Percentiles rank a stretch among this genome's conserved stretches.
Evolutionary conservation across 2,329 filamentous ascomycete species (phyloP).

Genomic region (Ophiostoma australiae): DNA sequence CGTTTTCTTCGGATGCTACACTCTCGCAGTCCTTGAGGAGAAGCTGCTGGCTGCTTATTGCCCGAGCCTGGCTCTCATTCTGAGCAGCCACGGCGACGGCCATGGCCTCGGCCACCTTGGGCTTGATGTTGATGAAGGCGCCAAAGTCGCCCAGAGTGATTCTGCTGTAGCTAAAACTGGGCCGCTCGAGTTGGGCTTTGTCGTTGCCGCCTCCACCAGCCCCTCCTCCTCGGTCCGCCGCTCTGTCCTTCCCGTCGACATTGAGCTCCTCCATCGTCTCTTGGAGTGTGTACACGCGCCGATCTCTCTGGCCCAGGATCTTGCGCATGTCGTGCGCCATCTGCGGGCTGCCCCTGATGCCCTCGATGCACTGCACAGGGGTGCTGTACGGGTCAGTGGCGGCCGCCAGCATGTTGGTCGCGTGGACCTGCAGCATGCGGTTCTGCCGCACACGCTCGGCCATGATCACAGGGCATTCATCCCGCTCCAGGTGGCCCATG

Average conservation of each 20-base stretch:
- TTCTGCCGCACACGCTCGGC: slow-evolving; percentile 14
- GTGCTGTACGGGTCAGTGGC: neutral
- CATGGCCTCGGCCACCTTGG: slow-evolving; percentile 5
- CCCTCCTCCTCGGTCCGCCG: neutral
- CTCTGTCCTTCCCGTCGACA: neutral
- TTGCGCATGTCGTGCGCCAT: neutral
- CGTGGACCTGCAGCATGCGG: slow-evolving; percentile 32
- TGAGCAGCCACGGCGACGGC: neutral
- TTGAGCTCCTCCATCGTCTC: neutral
- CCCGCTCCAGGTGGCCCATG: slow-evolving; percentile 44
- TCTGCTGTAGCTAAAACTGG: slow-evolving; percentile 23
- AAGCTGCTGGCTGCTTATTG: slow-evolving; percentile 2
- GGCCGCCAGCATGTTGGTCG: slow-evolving; percentile 35
- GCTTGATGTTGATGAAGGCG: slow-evolving; percentile 27
- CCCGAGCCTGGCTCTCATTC: neutral
- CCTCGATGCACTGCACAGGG: neutral
- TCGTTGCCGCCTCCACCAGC: neutral
- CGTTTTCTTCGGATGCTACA: neutral
- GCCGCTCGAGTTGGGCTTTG: slow-evolving; percentile 12
- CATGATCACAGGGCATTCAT: slow-evolving; percentile 38
- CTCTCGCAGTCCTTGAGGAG: neutral
- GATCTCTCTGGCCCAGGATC: neutral
- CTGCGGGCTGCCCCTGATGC: neutral
- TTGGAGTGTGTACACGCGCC: neutral
- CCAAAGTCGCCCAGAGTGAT: slow-evolving; percentile 24